Evolutionary conservation across 768 basidiomycete genomes (phyloP).

Genomic region (Cyclocybe cylindracea): DNA sequence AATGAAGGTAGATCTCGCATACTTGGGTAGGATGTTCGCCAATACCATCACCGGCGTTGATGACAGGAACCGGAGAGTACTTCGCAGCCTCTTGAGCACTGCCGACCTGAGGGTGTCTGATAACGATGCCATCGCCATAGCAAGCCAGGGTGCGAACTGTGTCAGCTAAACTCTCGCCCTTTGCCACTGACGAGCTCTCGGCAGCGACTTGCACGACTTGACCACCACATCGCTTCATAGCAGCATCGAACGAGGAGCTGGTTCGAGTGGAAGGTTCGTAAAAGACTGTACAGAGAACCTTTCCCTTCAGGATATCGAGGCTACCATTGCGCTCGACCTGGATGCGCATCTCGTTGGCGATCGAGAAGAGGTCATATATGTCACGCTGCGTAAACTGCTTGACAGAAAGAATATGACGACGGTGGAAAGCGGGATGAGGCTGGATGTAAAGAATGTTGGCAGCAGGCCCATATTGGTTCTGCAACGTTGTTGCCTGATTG

Average conservation of each 20-base stretch:
- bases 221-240: conserved; percentile 98
- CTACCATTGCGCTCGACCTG: conserved; percentile 91
- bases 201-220: conserved; percentile 86
- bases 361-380: conserved; percentile 88
- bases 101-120: conserved; percentile 93
- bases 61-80: conserved; percentile 90
- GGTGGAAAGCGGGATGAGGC: conserved; percentile 87
- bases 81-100: conserved; percentile 96
- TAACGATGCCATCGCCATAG: conserved; percentile 92
- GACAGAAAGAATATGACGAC: conserved; percentile 90
- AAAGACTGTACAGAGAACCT: conserved; percentile 89
- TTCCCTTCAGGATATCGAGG: conserved; percentile 88
- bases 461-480: conserved; percentile 31
- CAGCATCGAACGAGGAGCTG: conserved; percentile 94
- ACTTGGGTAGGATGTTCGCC: conserved; percentile 98
- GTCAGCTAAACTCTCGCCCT: conserved; percentile 92
- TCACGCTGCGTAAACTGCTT: conserved; percentile 91
- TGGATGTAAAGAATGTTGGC: conserved; percentile 46
- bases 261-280: conserved; percentile 98
- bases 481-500: conserved; percentile 19
- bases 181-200: conserved; percentile 84
- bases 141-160: conserved; percentile 93
- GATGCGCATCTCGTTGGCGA: conserved; percentile 95
- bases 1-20: conserved; percentile 18
- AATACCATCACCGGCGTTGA: conserved; percentile 96